Base-by-base conservation (phyloP, 116 monocot species). In the Thalassia testudinum region DNA sequence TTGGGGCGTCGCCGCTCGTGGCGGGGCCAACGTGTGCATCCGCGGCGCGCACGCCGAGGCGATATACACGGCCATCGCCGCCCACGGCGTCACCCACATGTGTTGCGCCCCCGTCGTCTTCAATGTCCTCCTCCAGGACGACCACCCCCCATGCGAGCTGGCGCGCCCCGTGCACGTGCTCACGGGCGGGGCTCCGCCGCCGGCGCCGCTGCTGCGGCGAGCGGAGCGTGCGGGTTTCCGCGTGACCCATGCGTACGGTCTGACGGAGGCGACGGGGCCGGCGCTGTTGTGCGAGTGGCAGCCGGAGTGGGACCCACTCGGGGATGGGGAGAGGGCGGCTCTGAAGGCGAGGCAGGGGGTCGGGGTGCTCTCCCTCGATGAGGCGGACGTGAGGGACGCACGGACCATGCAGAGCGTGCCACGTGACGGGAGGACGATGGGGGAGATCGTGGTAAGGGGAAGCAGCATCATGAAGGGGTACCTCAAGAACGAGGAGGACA, bases 1-100 rank as follows among this genome's bases (percentile, higher is more conserved):
- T 0, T 87, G 87, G 87, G 82, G 82, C 24, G 52, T 87, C 60
- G 78, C 82, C 0, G 82, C 82, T 0, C 79, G 82, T 0, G 82
- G 87, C 47, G 87, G 87, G 18, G 62, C 80, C 47, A 78, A 80
- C 57, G 66, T 80, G 10, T 74, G 80, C 74, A 68, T 77, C 62
- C 77, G 86, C 50, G 37, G 29, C 47, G 63, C 77, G 6, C 20
- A 56, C 18, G 71, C 73, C 24, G 47, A 65, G 22, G 69, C 71
- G 20, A 69, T 80, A 44, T 66, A 76, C 69, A 0, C 49, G 22
- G 74, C 77, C 27, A 77, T 80, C 55, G 27, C 65, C 55, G 56
- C 27, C 14, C 74, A 86, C 68, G 17, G 56, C 11, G 72, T 83
- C 47, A 80, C 77, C 26, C 77, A 74, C 80, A 73, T 80, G 70